These are phyloP conservation scores for Xerocomus nothofagi DNA, from an alignment of 1,284 basidiomycete genomes.

Conservation along the genomic window DNA sequence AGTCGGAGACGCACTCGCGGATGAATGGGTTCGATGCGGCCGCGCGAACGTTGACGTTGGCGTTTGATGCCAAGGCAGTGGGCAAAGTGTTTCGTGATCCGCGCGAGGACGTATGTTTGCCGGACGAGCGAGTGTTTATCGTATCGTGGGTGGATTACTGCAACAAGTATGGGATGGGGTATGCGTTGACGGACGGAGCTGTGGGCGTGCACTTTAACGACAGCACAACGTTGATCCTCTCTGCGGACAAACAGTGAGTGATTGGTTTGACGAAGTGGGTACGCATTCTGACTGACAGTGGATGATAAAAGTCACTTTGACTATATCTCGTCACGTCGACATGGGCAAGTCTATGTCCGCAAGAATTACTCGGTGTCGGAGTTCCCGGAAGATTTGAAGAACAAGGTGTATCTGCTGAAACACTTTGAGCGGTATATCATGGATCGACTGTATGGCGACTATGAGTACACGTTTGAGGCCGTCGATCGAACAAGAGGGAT, in stretches of 20 bases:
- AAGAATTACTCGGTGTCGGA: constrained; percentile 64
- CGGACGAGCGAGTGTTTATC: constrained; percentile 84
- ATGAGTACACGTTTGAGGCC: constrained; percentile 81
- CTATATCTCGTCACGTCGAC: constrained; percentile 67
- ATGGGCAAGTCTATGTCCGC: constrained; percentile 66
- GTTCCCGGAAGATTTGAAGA: constrained; percentile 77
- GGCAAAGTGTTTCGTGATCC: constrained; percentile 68
- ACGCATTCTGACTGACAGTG: constrained; percentile 4
- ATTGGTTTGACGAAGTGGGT: not conserved
- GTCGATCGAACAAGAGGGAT: constrained; percentile 70
- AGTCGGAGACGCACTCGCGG: constrained; percentile 35
- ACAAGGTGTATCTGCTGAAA: constrained; percentile 87
- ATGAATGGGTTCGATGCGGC: constrained; percentile 64
- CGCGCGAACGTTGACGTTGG: constrained; percentile 64
- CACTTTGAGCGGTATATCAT: constrained; percentile 95
- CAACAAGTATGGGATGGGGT: constrained; percentile 98
- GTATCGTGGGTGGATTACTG: constrained; percentile 98
- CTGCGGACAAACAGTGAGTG: constrained; percentile 79
- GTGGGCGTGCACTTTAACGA: constrained; percentile 98
- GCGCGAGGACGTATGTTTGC: constrained; percentile 49
- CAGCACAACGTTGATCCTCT: constrained; percentile 81
- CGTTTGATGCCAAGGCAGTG: constrained; percentile 63
- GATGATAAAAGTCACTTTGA: constrained; percentile 74
- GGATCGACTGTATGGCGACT: constrained; percentile 79
- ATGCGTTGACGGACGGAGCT: constrained; percentile 92